Evolutionary conservation across 202 grass and related monocot genomes (phyloP).

Genomic region (Eragrostis tef): DNA sequence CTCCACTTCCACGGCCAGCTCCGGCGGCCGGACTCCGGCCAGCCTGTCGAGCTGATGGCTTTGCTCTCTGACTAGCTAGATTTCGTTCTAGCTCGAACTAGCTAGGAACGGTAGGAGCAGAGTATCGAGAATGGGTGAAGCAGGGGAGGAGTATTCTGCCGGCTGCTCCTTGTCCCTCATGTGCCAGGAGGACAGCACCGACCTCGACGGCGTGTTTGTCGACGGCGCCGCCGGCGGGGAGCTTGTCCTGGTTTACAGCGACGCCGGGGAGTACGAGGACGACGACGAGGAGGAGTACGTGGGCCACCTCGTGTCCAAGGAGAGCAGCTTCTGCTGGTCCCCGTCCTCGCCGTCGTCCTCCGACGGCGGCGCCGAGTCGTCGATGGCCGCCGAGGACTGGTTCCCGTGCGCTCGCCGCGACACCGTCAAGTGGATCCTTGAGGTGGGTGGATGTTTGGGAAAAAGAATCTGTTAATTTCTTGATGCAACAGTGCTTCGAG

Average conservation of each 20-base stretch:
- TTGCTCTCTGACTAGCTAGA: neutral
- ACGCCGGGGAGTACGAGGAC: neutral
- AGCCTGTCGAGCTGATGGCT: constrained; percentile 14
- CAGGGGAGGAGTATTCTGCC: constrained; percentile 40
- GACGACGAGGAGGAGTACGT: constrained; percentile 63
- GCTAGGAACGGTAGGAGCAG: too few species aligned
- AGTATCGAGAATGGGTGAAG: constrained; percentile 36
- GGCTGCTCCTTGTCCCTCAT: constrained; percentile 64
- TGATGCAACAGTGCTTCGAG: constrained; percentile 20
- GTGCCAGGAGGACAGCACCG: constrained; percentile 69
- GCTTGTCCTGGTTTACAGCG: constrained; percentile 9
- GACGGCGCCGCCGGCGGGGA: neutral
- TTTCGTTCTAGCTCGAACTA: neutral
- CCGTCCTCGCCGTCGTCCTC: constrained; percentile 8
- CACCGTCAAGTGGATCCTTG: constrained; percentile 68
- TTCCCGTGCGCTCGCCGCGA: constrained; percentile 49
- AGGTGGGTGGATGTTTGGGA: constrained; percentile 58
- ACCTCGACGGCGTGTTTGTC: constrained; percentile 41
- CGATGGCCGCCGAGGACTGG: constrained; percentile 54
- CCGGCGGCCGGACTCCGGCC: constrained; percentile 39
- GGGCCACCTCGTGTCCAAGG: constrained; percentile 70
- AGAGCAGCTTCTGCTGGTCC: constrained; percentile 56
- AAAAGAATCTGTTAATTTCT: neutral
- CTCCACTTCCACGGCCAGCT: constrained; percentile 16
- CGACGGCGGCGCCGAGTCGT: constrained; percentile 7